These are phyloP conservation scores for Salix dunnii DNA, from an alignment of 345 rosid genomes.

Conservation along the genomic window DNA sequence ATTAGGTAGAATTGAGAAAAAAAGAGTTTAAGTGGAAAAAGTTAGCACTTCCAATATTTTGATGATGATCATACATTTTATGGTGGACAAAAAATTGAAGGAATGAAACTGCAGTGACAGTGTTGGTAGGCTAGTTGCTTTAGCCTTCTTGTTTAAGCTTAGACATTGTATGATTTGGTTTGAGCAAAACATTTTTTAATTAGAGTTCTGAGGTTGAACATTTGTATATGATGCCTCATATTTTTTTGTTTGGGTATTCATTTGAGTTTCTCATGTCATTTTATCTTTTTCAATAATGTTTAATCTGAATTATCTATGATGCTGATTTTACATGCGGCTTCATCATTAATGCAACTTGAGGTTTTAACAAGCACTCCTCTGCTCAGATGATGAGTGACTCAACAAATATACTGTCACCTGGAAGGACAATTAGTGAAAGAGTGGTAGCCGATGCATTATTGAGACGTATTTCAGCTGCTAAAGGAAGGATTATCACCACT, in stretches of 20 bases:
- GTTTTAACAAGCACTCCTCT: conserved; percentile 7
- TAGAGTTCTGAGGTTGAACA: background rate
- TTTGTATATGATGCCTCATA: background rate
- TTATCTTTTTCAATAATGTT: background rate
- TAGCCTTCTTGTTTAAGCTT: conserved; percentile 6
- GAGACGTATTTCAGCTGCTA: conserved; percentile 71
- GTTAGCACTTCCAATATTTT: background rate
- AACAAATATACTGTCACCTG: conserved; percentile 91
- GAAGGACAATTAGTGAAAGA: conserved; percentile 85
- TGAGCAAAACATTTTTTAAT: background rate
- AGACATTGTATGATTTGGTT: conserved; percentile 1
- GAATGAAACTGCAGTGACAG: background rate
- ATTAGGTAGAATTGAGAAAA: background rate
- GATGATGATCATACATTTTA: background rate
- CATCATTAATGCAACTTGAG: conserved; percentile 1
- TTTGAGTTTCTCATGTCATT: background rate
- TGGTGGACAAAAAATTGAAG: background rate
- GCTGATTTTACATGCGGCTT: background rate
- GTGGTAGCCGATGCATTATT: conserved; percentile 77
- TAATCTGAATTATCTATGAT: background rate
- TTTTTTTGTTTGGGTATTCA: background rate
- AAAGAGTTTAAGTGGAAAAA: background rate
- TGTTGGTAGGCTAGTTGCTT: background rate
- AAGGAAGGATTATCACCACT: conserved; percentile 94
- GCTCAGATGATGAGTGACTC: conserved; percentile 99